Percentiles rank a stretch among this genome's conserved stretches.
Conservation (phyloP, 2,329 filamentous ascomycete genomes). For the Hortaea werneckii region DNA sequence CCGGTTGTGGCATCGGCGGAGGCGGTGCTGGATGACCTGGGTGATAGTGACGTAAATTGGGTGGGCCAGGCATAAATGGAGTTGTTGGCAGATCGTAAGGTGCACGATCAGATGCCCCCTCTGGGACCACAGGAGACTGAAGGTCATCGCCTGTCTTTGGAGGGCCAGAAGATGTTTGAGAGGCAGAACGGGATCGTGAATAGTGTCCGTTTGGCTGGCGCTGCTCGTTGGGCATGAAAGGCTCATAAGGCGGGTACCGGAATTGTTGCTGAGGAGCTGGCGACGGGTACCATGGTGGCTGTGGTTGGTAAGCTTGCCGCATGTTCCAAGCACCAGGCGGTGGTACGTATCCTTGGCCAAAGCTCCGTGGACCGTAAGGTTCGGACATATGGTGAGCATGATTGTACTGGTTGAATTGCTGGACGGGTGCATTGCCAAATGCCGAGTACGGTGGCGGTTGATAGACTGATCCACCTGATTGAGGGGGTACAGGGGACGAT, state of each 20-base stretch:
- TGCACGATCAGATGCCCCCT: conserved; percentile 1
- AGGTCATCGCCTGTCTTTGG: conserved; percentile 9
- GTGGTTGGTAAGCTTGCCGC: conserved; percentile 8
- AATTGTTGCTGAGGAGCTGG: conserved; percentile 11
- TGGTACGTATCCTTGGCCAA: conserved; percentile 5
- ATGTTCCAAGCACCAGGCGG: conserved; percentile 6
- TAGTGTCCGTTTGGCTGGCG: conserved; percentile 9
- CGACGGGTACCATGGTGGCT: conserved; percentile 6
- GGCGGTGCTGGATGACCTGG: conserved; percentile 7
- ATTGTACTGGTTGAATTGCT: conserved; percentile 16
- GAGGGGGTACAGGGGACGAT: conserved; percentile 27
- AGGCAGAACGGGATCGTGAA: conserved; percentile 14
- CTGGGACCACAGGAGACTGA: conserved; percentile 12
- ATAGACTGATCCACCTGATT: conserved; percentile 14
- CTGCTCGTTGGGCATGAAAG: conserved; percentile 11
- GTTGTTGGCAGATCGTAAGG: conserved; percentile 1
- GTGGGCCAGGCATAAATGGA: conserved; percentile 3
- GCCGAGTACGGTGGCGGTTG: conserved; percentile 9
- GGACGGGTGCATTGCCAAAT: conserved; percentile 3
- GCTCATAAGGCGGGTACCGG: conserved; percentile 18
- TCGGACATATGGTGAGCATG: conserved; percentile 21
- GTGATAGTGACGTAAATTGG: conserved; percentile 7
- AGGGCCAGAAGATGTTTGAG: conserved; percentile 14
- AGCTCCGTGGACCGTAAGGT: conserved; percentile 5
- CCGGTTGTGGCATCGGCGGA: conserved; percentile 12